Base-by-base conservation (phyloP, 139 green algal species). In the Micractinium conductrix region DNA sequence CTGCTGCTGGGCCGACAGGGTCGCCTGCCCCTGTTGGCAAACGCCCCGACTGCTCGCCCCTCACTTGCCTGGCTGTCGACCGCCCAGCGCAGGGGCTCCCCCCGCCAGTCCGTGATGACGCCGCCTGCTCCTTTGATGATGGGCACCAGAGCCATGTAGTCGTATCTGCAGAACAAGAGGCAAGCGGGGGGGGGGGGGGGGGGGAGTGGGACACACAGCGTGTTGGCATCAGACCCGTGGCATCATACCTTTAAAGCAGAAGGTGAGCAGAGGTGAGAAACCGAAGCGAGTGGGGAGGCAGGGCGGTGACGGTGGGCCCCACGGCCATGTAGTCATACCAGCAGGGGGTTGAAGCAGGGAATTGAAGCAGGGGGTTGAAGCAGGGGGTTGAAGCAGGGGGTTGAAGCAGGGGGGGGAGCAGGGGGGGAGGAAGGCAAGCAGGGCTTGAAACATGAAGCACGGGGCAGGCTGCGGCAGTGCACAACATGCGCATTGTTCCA, bases 131-230 rank as follows among this genome's bases (percentile, higher is more conserved):
- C 97, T 84, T 98, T 67, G 4, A 99, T 92, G 40, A 99, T 89
- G 9, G 97, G 97, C 74, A 99, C 95, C 74, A 99, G 91, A 5
- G 97, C 96, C 94, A 99, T 94, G 91, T 98, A 99, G 87, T 99
- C 97, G 83, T 98, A 99, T 19, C 65, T 72, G 65, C 63, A 12
- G 8, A 14, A n/a, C 26, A 37, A n/a, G 60, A 12, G 60, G 48
- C 12, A 14, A 14, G 48, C 14, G 48, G 48, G 48, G 48, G 48
- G 48, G 10, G 14, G 48, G 53, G 53, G 53, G 2, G 26, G 53
- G 8, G 10, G 53, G 53, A 62, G 26, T 30, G 53, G 8, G 26
- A 16, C 26, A 4, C 24, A 62, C 7, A 22, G 6, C 5, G 10
- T 26, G 17, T 68, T 4, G 4, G 35, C 28, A 5, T 33, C 16